Conservation (phyloP, 768 basidiomycete species). For the Trametes cinnabarina region DNA sequence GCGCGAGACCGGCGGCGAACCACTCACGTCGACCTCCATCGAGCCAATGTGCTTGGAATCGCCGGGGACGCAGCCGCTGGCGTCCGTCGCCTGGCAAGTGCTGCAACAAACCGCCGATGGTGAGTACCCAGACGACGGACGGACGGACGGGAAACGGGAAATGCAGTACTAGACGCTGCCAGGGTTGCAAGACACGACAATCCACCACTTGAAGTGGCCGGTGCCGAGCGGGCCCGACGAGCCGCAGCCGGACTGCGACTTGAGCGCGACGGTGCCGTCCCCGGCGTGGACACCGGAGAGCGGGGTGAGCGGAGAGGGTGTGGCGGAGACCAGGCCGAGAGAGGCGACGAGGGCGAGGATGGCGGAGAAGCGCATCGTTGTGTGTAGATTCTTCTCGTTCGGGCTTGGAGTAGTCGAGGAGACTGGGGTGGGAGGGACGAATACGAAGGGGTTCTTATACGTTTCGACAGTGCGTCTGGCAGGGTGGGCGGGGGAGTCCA, state of each 20-base stretch:
- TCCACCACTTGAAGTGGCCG: slow-evolving; percentile 8
- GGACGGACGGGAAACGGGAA: too few relatives aligned
- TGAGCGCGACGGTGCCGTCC: not conserved
- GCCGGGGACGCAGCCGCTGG: slow-evolving; percentile 6
- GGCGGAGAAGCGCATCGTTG: slow-evolving; percentile 7
- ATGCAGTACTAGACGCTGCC: not conserved
- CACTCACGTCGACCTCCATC: slow-evolving; percentile 9
- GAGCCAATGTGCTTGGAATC: not conserved
- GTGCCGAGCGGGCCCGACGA: slow-evolving; percentile 3
- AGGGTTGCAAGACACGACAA: not conserved
- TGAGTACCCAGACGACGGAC: too few relatives aligned
- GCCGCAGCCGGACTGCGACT: slow-evolving; percentile 2
- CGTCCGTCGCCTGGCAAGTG: slow-evolving; percentile 9
- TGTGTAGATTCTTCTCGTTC: too few relatives aligned
- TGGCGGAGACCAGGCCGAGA: not conserved
- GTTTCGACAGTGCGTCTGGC: too few relatives aligned
- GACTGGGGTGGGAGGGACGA: too few relatives aligned
- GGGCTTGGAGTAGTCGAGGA: too few relatives aligned
- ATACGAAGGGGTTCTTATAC: too few relatives aligned
- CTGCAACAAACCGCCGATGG: not conserved
- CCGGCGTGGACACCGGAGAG: not conserved
- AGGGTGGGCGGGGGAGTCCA: too few relatives aligned
- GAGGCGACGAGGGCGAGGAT: slow-evolving; percentile 4
- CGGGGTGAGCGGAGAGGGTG: not conserved
- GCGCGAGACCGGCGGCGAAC: too few relatives aligned